Conservation (phyloP, 2,329 filamentous ascomycete genomes). For the Aspergillus terreus region DNA sequence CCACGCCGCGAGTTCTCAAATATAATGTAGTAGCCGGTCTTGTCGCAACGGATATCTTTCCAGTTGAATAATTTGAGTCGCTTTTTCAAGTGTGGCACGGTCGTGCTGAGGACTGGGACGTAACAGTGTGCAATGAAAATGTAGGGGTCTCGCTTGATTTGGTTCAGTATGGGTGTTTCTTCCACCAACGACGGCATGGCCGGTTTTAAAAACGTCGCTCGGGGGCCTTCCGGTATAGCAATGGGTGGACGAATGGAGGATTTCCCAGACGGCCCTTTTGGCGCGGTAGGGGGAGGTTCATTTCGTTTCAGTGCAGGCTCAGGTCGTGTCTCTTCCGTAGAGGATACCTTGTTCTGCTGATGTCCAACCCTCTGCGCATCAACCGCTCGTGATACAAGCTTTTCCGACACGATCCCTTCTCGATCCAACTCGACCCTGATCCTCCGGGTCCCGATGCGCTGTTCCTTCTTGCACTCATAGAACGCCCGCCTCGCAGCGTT, state of each 20-base stretch:
- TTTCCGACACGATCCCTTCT: slow-evolving; percentile 76
- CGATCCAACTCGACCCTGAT: slow-evolving; percentile 86
- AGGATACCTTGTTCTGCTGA: slow-evolving; percentile 28
- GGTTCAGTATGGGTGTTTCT: slow-evolving; percentile 61
- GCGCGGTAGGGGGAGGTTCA: slow-evolving; percentile 76
- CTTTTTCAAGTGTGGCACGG: slow-evolving; percentile 85
- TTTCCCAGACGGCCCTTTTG: slow-evolving; percentile 73
- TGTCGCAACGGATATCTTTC: slow-evolving; percentile 77
- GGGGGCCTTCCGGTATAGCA: slow-evolving; percentile 37
- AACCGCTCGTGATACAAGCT: slow-evolving; percentile 71
- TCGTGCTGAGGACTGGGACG: slow-evolving; percentile 81
- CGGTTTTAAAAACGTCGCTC: slow-evolving; percentile 31
- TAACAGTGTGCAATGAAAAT: slow-evolving; percentile 84
- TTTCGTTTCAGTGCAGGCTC: slow-evolving; percentile 45
- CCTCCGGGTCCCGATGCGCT: slow-evolving; percentile 71
- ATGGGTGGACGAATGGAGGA: slow-evolving; percentile 33
- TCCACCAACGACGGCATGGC: slow-evolving; percentile 56
- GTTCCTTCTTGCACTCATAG: slow-evolving; percentile 70
- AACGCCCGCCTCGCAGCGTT: slow-evolving; percentile 75
- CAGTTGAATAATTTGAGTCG: slow-evolving; percentile 78
- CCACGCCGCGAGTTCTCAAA: slow-evolving; percentile 77
- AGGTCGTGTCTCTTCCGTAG: slow-evolving; percentile 27
- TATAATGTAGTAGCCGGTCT: slow-evolving; percentile 84
- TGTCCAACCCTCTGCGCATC: slow-evolving; percentile 60
- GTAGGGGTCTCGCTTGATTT: slow-evolving; percentile 77